Evolutionary conservation across 2,329 filamentous ascomycete species (phyloP), one percentile per base, ranked within the genome.

Genomic region (Thelonectria olida): DNA sequence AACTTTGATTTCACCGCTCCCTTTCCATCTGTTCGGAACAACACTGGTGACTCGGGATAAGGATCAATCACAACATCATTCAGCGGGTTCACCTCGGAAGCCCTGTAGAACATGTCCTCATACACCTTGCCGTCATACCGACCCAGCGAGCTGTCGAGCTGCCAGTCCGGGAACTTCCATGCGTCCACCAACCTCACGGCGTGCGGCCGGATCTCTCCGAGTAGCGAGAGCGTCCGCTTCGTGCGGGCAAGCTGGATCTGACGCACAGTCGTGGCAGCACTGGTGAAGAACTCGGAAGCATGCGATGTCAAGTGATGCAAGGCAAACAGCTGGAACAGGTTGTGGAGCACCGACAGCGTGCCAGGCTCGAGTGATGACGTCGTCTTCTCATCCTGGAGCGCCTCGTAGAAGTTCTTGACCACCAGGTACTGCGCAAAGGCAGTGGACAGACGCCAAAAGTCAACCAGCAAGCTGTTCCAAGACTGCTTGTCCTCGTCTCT

Each of bases 251-350:
- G 84, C 61, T 87, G 84, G 71, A 93, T 92, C 79, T 93, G 91
- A 34, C 88, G 85, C 23, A 91, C 88, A 0, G 89, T 92, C 23
- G 89, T 86, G 2, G 90, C 91, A 20, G 85, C 82, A 1, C 85
- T 88, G 8, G 87, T 85, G 80, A 91, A 92, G 82, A 93, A 93
- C 68, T 93, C 90, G 20, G 85, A 84, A 0, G 88, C 87, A 70
- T 92, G 89, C 53, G 83, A 82, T 76, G 92, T 89, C 9, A 93
- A 63, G 58, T 81, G 70, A 72, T 82, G 82, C 80, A 90, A 81
- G 79, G 86, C 75, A 85, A 93, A 90, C 85, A 96, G 89, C 90
- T 93, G 85, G 87, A 92, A 91, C 85, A 96, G 81, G 89, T 88
- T 88, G 77, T 88, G 85, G 68, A 93, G 78, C 9, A 92, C 51